Base-by-base conservation (phyloP, 257 asterid species). In the Anisodus acutangulus region DNA sequence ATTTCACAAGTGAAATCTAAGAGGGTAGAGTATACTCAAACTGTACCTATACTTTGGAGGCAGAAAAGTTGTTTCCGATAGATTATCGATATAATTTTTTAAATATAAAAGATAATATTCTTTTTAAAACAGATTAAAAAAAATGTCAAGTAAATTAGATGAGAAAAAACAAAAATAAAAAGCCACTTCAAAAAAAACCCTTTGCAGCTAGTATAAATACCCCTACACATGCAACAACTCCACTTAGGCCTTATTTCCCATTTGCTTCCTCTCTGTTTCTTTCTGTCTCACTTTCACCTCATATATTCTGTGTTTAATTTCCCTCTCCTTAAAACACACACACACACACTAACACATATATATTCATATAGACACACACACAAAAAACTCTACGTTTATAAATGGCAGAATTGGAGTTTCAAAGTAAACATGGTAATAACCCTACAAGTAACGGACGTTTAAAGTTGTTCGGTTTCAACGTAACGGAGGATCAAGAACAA, bases 381-480 rank as follows among this genome's bases (percentile, higher is more conserved):
- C 84, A 37, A 58, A 19, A 8, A 8, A 58, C 60, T 66, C 37
- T 58, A 58, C 64, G 26, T 58, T 16, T 66, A 31, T 4, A 71
- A 83, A 95, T 95, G 98, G 93, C 91, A 47, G 97, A 93, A 78
- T 70, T 90, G 51, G 97, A 88, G 43, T 90, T 86, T 35, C 89
- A 89, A 84, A 85, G 60, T 79, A 91, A 92, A 84, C 83, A 97
- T 86, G 85, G 87, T 84, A 91, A 31, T 31, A 31, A 66, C 74
- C 26, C 63, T 76, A 76, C 83, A 6, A 66, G 53, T 6, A 93
- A 85, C 49, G 91, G 92, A 19, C 93, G 91, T 62, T 85, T 95
- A 70, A 95, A 95, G 54, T 96, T 95, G 63, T 95, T 95, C 81
- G 99, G 99, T 22, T 93, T 95, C 97, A 85, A 90, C 90, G 92